These are phyloP conservation scores for Sclerotinia subarctica DNA, from an alignment of 2,329 filamentous ascomycete species.

Conservation along the genomic window DNA sequence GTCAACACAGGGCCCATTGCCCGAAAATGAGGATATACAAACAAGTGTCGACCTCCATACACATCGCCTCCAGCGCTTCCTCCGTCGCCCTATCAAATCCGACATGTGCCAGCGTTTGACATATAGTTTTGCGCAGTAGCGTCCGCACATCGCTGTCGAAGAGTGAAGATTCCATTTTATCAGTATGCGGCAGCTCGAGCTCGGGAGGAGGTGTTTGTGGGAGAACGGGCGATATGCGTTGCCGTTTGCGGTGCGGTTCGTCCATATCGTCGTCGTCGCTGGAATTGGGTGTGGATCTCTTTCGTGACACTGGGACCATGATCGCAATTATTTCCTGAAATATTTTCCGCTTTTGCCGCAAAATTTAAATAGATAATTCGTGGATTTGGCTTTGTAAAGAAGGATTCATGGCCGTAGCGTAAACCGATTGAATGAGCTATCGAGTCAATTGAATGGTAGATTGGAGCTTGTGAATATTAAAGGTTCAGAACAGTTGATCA, in stretches of 20 bases:
- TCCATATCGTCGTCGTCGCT: slow-evolving; percentile 34
- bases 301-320: slow-evolving; percentile 28
- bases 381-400: not conserved
- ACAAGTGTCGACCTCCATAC: slow-evolving; percentile 56
- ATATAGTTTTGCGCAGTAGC: slow-evolving; percentile 53
- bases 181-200: slow-evolving; percentile 8
- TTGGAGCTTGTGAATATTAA: not conserved
- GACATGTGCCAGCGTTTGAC: slow-evolving; percentile 53
- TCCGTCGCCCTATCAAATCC: slow-evolving; percentile 55
- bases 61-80: slow-evolving; percentile 58
- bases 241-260: slow-evolving; percentile 32
- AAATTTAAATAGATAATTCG: not conserved
- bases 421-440: not conserved
- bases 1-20: slow-evolving; percentile 21
- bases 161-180: slow-evolving; percentile 21
- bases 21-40: slow-evolving; percentile 35
- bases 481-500: slow-evolving; percentile 3
- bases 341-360: not conserved
- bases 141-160: slow-evolving; percentile 35
- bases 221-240: slow-evolving; percentile 27
- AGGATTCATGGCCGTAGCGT: not conserved
- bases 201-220: slow-evolving; percentile 34
- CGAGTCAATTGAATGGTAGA: not conserved
- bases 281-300: slow-evolving; percentile 31
- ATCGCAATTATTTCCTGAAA: slow-evolving; percentile 2